Evolutionary conservation across 352 stramenopile species (phyloP).

Genomic region (Lagenidium sp.): DNA sequence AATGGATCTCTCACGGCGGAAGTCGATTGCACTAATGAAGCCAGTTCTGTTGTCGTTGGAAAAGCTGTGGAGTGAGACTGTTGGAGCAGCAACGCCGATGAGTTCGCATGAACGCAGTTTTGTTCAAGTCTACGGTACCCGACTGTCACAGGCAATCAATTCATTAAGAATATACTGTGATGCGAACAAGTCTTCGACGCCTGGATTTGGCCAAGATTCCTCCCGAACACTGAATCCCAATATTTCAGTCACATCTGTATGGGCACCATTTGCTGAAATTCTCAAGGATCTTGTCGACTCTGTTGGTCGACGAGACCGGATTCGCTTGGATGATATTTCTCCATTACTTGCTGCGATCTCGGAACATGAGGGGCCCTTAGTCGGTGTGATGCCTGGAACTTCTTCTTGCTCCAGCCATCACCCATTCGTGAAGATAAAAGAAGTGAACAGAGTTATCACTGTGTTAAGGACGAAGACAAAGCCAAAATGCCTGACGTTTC

Average conservation of each 20-base stretch:
- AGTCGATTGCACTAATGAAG: slow-evolving; percentile 80
- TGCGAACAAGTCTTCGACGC: slow-evolving; percentile 7
- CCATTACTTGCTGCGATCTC: no score
- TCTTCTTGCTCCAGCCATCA: no score
- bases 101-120: slow-evolving; percentile 65
- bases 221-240: no score
- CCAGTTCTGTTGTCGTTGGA: slow-evolving; percentile 64
- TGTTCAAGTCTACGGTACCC: slow-evolving; percentile 42
- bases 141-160: slow-evolving; percentile 33
- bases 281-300: slow-evolving; percentile 43
- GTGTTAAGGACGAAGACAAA: slow-evolving; percentile 80
- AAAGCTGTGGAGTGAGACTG: slow-evolving; percentile 54
- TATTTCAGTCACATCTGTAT: slow-evolving; percentile 18
- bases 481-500: slow-evolving; percentile 75
- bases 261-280: slow-evolving; percentile 70
- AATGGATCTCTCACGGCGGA: slow-evolving; percentile 44
- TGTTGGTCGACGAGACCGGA: slow-evolving; percentile 29
- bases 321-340: neutral
- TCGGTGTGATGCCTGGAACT: no score
- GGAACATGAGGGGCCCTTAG: no score
- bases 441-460: slow-evolving; percentile 18
- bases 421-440: slow-evolving; percentile 12
- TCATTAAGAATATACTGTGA: slow-evolving; percentile 34
- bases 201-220: no score
- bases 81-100: slow-evolving; percentile 13